phyloP scores from a whole-genome alignment of 805 yeast species.

The Teunomyces stri region DNA sequence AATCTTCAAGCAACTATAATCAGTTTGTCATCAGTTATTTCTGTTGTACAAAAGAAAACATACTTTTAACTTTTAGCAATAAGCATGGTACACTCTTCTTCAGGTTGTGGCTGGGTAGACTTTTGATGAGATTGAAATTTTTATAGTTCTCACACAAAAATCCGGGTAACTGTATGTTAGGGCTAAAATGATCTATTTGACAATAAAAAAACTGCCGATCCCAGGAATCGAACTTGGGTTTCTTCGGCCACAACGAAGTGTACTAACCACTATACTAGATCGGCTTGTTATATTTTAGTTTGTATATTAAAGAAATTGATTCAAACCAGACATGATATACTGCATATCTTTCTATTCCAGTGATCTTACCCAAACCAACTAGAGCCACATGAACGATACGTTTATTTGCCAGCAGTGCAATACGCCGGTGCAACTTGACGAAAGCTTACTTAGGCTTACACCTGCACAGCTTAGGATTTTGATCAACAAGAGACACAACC shows the following conservation, averaged over 20 bases:
- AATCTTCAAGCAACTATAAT: slow-evolving; percentile 26
- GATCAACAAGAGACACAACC: slow-evolving; percentile 33
- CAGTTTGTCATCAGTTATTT: slow-evolving; percentile 17
- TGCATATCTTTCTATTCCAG: not conserved
- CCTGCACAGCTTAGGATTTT: slow-evolving; percentile 57
- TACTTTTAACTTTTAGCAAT: not conserved
- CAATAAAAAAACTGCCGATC: slow-evolving; percentile 38
- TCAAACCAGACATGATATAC: not conserved
- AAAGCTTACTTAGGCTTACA: slow-evolving; percentile 43
- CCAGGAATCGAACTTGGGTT: slow-evolving; percentile 54
- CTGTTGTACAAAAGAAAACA: slow-evolving; percentile 7
- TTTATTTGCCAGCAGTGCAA: slow-evolving; percentile 61
- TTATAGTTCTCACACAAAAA: not conserved
- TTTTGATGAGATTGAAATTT: not conserved
- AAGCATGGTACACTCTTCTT: not conserved
- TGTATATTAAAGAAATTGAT: not conserved
- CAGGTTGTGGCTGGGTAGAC: not conserved
- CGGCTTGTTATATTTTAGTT: slow-evolving; percentile 23
- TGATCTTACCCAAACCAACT: not conserved
- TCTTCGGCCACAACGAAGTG: slow-evolving; percentile 50
- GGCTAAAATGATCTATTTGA: not conserved
- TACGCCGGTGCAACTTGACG: slow-evolving; percentile 55
- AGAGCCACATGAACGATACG: slow-evolving; percentile 7
- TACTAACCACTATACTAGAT: slow-evolving; percentile 51
- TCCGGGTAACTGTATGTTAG: slow-evolving; percentile 2